phyloP scores from a whole-genome alignment of 371 early-diverging fungal species.

The Circinella umbellata region DNA sequence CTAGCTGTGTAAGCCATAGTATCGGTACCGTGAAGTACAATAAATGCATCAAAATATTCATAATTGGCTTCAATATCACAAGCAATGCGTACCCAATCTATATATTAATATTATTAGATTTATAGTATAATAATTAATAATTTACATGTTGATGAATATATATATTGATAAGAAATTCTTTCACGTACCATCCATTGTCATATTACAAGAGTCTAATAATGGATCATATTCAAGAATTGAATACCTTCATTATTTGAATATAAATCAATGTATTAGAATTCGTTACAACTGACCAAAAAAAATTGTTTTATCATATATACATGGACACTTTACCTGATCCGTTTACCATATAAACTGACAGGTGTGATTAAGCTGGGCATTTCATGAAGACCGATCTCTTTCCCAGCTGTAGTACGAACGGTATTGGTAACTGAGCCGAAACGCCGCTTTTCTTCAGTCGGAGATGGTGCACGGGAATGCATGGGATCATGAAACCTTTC shows the following conservation, averaged over 20 bases:
- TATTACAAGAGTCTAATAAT: conserved; percentile 93
- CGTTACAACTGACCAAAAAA: neutral
- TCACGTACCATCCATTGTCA: conserved; percentile 78
- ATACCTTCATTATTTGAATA: conserved; percentile 51
- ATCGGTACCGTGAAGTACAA: conserved; percentile 94
- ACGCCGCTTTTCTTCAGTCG: conserved; percentile 21
- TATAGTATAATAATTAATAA: neutral
- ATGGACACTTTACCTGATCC: conserved; percentile 70
- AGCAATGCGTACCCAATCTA: conserved; percentile 96
- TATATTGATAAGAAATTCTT: neutral
- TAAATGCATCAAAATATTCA: conserved; percentile 89
- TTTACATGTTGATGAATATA: neutral
- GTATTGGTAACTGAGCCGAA: conserved; percentile 40
- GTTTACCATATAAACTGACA: conserved; percentile 87
- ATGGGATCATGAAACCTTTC: conserved; percentile 89
- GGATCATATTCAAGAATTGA: conserved; percentile 94
- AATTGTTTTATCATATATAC: neutral
- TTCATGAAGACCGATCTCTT: conserved; percentile 25
- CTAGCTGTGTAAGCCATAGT: conserved; percentile 96
- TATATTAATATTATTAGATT: neutral
- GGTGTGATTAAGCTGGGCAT: conserved; percentile 89
- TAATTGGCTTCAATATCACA: conserved; percentile 95
- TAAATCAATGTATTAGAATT: neutral
- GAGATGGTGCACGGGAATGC: conserved; percentile 20
- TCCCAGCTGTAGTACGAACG: conserved; percentile 29